A percentile compares a stretch with the other conserved stretches of the same genome.
Evolutionary conservation across 257 asterid genomes (phyloP).

Genomic region (Capsicum rhomboideum): DNA sequence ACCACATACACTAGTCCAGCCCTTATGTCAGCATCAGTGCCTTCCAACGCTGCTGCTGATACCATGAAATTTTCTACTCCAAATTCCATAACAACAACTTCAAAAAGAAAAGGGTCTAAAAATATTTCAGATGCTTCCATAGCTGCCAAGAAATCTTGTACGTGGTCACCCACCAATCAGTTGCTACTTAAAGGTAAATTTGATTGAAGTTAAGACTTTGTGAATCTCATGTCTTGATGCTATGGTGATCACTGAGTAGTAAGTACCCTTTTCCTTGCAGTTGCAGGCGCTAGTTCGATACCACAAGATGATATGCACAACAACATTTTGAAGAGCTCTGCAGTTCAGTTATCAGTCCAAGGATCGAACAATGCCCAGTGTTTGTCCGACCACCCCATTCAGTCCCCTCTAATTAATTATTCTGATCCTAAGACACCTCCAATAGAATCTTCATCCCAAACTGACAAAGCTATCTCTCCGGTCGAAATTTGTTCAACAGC

Average conservation of each 20-base stretch:
- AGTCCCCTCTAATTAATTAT: constrained; percentile 42
- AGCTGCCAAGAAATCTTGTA: constrained; percentile 46
- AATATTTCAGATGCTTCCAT: constrained; percentile 12
- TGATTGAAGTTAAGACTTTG: background rate
- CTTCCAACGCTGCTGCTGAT: constrained; percentile 11
- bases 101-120: constrained; percentile 48
- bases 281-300: constrained; percentile 26
- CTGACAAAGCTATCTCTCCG: constrained; percentile 50
- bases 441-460: constrained; percentile 46
- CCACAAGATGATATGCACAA: constrained; percentile 24
- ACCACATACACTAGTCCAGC: constrained; percentile 38
- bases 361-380: constrained; percentile 64
- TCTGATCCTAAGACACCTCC: constrained; percentile 80
- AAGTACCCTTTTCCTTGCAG: constrained; percentile 20
- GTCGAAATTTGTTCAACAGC: constrained; percentile 29
- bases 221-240: background rate
- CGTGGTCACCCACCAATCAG: constrained; percentile 12
- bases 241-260: background rate
- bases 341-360: constrained; percentile 24
- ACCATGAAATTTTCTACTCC: constrained; percentile 32
- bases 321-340: constrained; percentile 8
- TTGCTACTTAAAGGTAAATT: constrained; percentile 38
- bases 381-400: constrained; percentile 51
- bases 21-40: constrained; percentile 29
- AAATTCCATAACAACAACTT: constrained; percentile 9